phyloP scores from a whole-genome alignment of 371 early-diverging fungal species.

The Scutellospora calospora region DNA sequence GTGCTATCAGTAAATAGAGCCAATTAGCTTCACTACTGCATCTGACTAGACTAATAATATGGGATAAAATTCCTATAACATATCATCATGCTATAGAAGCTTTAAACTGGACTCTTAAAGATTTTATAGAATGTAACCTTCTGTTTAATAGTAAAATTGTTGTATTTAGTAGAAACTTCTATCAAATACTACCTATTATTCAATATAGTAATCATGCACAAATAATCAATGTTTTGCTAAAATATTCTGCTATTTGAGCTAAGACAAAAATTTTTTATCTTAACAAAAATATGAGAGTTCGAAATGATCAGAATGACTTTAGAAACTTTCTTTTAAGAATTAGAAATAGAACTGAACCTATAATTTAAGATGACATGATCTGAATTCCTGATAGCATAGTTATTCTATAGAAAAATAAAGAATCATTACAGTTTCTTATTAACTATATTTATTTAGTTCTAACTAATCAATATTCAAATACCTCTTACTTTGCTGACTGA shows the following conservation, averaged over 20 bases:
- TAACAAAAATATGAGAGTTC: no score
- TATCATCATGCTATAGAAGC: constrained; percentile 46
- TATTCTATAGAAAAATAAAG: neutral
- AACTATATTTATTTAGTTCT: neutral
- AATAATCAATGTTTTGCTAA: no score
- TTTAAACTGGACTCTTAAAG: constrained; percentile 46
- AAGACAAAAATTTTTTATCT: no score
- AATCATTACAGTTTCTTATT: neutral
- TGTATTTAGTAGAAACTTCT: constrained; percentile 45
- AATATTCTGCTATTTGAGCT: no score
- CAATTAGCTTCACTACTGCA: constrained; percentile 31
- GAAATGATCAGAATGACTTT: no score
- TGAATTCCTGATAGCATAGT: neutral
- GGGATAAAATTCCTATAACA: constrained; percentile 53
- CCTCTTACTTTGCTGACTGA: neutral
- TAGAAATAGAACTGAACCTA: neutral
- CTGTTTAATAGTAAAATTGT: constrained; percentile 26
- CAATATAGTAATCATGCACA: neutral
- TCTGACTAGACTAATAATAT: constrained; percentile 45
- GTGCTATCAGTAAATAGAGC: no score
- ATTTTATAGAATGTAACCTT: constrained; percentile 41
- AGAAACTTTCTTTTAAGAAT: neutral
- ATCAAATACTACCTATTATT: constrained; percentile 30
- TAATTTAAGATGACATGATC: neutral
- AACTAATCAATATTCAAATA: neutral